Conservation (phyloP, 202 grass and related monocot species). For the Schoenoplectus triqueter region DNA sequence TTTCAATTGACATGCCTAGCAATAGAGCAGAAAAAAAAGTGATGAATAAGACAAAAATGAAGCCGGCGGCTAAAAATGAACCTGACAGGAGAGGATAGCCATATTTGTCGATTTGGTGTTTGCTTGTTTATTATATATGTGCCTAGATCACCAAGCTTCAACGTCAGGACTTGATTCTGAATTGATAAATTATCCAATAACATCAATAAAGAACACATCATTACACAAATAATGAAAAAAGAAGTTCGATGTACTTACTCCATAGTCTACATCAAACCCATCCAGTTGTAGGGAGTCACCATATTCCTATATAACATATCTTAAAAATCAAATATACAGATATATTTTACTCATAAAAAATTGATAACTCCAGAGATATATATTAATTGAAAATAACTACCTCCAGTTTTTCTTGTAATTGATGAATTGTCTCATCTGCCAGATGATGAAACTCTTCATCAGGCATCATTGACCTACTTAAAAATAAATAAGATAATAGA, state of each 20-base stretch:
- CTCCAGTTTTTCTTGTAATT: conserved; percentile 78
- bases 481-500: conserved; percentile 5
- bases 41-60: not conserved
- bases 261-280: conserved; percentile 88
- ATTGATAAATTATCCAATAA: conserved; percentile 35
- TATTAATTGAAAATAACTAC: conserved; percentile 38
- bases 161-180: conserved; percentile 87
- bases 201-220: conserved; percentile 18
- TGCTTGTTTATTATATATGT: conserved; percentile 95
- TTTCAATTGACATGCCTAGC: not conserved
- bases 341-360: not conserved
- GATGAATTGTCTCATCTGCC: conserved; percentile 78
- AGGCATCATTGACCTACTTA: conserved; percentile 56
- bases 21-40: not conserved
- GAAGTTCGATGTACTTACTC: conserved; percentile 55
- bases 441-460: conserved; percentile 79
- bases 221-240: conserved; percentile 24
- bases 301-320: conserved; percentile 59
- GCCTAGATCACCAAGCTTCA: conserved; percentile 69
- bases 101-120: conserved; percentile 85
- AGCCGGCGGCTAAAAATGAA: conserved; percentile 13
- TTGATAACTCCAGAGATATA: conserved; percentile 1
- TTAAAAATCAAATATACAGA: conserved; percentile 26
- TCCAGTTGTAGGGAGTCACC: conserved; percentile 73
- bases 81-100: conserved; percentile 93